A percentile compares a stretch with the other conserved stretches of the same genome.
These are phyloP conservation scores for Coemansia sp. DNA, from an alignment of 192 early-diverging fungal species.

Conservation along the genomic window DNA sequence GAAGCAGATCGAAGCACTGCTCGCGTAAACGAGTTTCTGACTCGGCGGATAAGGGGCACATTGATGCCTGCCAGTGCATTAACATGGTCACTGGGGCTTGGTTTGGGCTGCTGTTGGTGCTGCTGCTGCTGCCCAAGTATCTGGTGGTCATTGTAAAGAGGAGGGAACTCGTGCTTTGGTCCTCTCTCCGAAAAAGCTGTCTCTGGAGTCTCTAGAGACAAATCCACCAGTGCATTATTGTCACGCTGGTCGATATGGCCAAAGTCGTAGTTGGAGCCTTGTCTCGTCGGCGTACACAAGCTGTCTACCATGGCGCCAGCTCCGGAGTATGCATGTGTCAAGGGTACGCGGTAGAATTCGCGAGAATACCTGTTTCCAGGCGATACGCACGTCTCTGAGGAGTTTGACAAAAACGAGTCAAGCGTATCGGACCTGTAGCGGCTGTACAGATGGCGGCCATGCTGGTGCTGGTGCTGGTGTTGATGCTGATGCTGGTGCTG, in stretches of 20 bases:
- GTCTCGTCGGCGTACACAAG: conserved; percentile 10
- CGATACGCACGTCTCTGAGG: conserved; percentile 48
- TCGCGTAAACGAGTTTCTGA: conserved; percentile 22
- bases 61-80: neutral
- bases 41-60: conserved; percentile 9
- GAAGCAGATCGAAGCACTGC: conserved; percentile 26
- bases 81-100: neutral
- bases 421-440: conserved; percentile 34
- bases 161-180: conserved; percentile 20
- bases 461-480: conserved; percentile 6
- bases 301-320: neutral
- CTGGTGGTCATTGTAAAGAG: conserved; percentile 12
- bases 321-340: neutral
- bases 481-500: neutral
- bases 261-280: conserved; percentile 6
- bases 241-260: neutral
- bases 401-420: conserved; percentile 39
- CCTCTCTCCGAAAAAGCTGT: too few species aligned
- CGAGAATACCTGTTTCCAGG: conserved; percentile 20
- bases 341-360: conserved; percentile 13
- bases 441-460: neutral
- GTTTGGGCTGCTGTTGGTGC: neutral
- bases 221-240: neutral
- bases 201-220: neutral
- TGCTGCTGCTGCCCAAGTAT: neutral